phyloP scores from a whole-genome alignment of 371 early-diverging fungal genomes.

The Cokeromyces recurvatus region DNA sequence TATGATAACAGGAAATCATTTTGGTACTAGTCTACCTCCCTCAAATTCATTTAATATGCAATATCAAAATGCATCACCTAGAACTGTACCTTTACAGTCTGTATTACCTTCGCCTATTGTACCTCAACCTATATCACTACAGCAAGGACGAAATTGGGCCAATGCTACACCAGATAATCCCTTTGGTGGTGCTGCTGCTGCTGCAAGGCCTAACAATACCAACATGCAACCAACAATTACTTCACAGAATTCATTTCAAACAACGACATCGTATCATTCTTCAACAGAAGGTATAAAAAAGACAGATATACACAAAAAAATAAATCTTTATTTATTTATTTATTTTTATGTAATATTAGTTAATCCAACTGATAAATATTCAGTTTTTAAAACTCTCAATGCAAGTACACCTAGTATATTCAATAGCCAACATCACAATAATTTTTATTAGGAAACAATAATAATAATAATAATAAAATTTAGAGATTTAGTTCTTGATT shows the following conservation, averaged over 20 bases:
- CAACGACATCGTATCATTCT: conserved; percentile 8
- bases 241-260: background rate
- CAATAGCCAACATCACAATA: conserved; percentile 9
- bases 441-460: conserved; percentile 15
- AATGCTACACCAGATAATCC: conserved; percentile 46
- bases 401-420: conserved; percentile 34
- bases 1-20: background rate
- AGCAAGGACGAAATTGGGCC: conserved; percentile 30
- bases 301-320: background rate
- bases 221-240: background rate
- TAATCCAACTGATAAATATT: conserved; percentile 37
- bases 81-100: conserved; percentile 11
- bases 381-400: conserved; percentile 37
- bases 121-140: conserved; percentile 14
- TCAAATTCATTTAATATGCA: conserved; percentile 8
- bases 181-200: conserved; percentile 27
- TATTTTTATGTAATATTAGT: background rate
- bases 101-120: conserved; percentile 25
- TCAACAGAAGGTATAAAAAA: conserved; percentile 9
- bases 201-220: too few relatives aligned
- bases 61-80: conserved; percentile 11
- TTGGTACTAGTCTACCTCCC: conserved; percentile 5
- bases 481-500: conserved; percentile 36
- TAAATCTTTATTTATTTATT: too few relatives aligned
- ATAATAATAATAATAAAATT: conserved; percentile 8